Base-by-base conservation (phyloP, 1,284 basidiomycete genomes). In the Sphaerobolus stellatus region DNA sequence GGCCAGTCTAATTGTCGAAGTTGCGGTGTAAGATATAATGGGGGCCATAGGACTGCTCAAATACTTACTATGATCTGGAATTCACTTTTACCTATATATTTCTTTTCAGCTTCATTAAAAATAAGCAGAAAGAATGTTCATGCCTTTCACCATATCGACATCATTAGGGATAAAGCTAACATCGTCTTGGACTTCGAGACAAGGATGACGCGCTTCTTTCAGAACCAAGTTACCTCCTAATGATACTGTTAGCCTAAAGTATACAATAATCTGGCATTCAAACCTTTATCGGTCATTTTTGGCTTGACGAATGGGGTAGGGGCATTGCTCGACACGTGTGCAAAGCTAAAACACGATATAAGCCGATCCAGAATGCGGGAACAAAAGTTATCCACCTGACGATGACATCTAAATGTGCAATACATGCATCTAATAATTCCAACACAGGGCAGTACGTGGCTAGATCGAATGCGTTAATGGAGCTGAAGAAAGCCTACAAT, bases 141-240 rank as follows among this genome's bases (percentile, higher is more conserved):
- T 61, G 82, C 88, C 84, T 69, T 91, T 90, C 57, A 90, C 82
- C 88, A 96, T 91, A 66, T 92, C 84, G 28, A 93, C 83, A 66
- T 99, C 93, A 68, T 99, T 99, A 0, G 96, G 81, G 58, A 99
- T 99, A 68, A 99, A 99, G 64, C 81, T 88, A 50, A 99, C 79
- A 45, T 96, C 96, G 52, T 98, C 95, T 70, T 98, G 94, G 4
- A 96, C 90, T 69, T 99, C 97, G 8, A 99, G 77, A 63, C 96
- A 98, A 5, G 97, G 96, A 73, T 99, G 97, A 28, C 97, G 80
- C 13, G 94, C 92, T 43, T 92, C 90, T 57, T 78, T 81, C 22
- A 97, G 75, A 38, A 91, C 68, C 11, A 97, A 75, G 64, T 84
- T 84, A 1, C 93, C 92, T 5, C 75, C 91, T 90, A 45, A 2